phyloP scores from a whole-genome alignment of 2,329 filamentous ascomycete genomes.

The Periconia sp. region DNA sequence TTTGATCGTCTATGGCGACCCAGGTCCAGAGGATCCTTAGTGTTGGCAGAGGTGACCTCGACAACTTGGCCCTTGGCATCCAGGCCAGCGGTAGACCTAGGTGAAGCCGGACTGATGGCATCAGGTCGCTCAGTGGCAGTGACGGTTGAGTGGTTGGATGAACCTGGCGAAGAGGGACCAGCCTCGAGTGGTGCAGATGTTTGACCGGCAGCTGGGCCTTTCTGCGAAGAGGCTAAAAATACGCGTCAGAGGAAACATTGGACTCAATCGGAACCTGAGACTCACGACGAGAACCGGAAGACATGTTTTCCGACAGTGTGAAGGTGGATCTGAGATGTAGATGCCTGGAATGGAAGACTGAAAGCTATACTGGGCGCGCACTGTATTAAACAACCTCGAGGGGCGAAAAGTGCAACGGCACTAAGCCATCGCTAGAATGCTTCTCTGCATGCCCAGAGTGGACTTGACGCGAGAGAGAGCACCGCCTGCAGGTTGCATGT shows the following conservation, averaged over 20 bases:
- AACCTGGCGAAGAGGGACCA: conserved; percentile 23
- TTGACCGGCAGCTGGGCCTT: conserved; percentile 36
- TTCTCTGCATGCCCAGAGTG: conserved; percentile 10
- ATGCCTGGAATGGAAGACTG: conserved; percentile 31
- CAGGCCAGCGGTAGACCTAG: conserved; percentile 17
- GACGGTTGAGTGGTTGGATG: conserved; percentile 26
- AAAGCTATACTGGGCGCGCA: conserved; percentile 29
- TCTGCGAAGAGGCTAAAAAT: conserved; percentile 32
- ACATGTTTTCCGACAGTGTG: conserved; percentile 34
- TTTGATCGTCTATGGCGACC: conserved; percentile 40
- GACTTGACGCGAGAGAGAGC: conserved; percentile 2
- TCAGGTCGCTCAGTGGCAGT: conserved; percentile 28
- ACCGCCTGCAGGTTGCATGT: conserved; percentile 17
- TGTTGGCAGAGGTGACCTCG: conserved; percentile 27
- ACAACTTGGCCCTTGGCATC: conserved; percentile 21
- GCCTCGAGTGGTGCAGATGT: conserved; percentile 32
- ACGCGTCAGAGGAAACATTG: conserved; percentile 29
- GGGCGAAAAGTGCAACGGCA: conserved; percentile 15
- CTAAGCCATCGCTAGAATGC: conserved; percentile 16
- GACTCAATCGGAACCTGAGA: conserved; percentile 22
- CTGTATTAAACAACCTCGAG: conserved; percentile 40
- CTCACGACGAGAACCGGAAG: conserved; percentile 39
- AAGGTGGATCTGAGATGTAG: conserved; percentile 27
- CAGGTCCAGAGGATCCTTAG: conserved; percentile 46
- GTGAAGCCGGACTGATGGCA: conserved; percentile 31